A percentile compares a stretch with the other conserved stretches of the same genome.
Conservation (phyloP, 192 early-diverging fungal species). For the Rhizophagus clarus region DNA sequence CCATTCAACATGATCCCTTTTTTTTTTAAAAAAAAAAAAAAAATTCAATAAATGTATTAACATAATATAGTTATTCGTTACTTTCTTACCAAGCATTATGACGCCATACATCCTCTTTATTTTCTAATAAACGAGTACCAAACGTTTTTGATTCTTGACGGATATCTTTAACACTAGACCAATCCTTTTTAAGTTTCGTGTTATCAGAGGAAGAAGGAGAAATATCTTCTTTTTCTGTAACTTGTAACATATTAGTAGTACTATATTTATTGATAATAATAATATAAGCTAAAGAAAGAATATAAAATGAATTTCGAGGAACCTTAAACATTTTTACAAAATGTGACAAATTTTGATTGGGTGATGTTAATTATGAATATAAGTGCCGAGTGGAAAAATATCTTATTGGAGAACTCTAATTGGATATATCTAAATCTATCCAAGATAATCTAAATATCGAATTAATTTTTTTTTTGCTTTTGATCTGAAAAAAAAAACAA, state of each 20-base stretch:
- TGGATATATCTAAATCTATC: no score
- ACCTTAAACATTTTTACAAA: not conserved
- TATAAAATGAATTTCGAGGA: no score
- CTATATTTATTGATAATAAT: not conserved
- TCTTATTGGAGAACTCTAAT: no score
- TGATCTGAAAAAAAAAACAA: not conserved
- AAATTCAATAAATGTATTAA: not conserved
- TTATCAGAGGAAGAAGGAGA: not conserved
- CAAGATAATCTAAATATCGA: no score
- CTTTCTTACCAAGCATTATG: conserved; percentile 89
- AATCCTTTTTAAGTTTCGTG: conserved; percentile 15
- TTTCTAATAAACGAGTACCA: conserved; percentile 74
- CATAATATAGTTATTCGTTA: not conserved
- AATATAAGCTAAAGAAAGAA: not conserved
- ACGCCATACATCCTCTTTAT: conserved; percentile 78
- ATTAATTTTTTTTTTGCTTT: no score
- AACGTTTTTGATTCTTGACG: conserved; percentile 44
- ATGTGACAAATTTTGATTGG: no score
- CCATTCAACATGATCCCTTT: conserved; percentile 94
- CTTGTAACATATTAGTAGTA: not conserved
- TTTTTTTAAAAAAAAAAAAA: not conserved
- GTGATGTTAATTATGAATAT: no score
- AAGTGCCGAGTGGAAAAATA: no score
- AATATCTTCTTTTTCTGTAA: not conserved
- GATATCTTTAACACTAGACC: conserved; percentile 12